A percentile compares a stretch with the other conserved stretches of the same genome.
phyloP scores from a whole-genome alignment of 768 basidiomycete genomes.

The Boletus pseudopeckii region DNA sequence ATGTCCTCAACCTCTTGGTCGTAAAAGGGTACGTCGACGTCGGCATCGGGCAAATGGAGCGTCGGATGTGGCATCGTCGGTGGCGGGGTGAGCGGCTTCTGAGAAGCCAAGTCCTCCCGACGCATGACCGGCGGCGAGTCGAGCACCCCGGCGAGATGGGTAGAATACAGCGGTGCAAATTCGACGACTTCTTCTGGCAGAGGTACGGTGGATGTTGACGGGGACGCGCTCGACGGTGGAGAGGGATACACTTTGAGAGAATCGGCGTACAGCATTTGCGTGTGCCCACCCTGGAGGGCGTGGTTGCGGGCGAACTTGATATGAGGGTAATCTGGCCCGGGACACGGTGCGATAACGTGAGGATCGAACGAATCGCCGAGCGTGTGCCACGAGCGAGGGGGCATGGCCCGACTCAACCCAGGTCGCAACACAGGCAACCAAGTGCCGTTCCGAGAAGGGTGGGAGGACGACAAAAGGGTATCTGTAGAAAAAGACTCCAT shows the following conservation, averaged over 20 bases:
- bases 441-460: slow-evolving; percentile 7
- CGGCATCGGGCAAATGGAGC: slow-evolving; percentile 36
- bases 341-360: slow-evolving; percentile 18
- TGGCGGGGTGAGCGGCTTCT: slow-evolving; percentile 41
- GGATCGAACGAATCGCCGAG: slow-evolving; percentile 23
- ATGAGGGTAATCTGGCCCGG: slow-evolving; percentile 12
- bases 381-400: slow-evolving; percentile 17
- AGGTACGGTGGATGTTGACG: slow-evolving; percentile 23
- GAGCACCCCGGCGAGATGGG: slow-evolving; percentile 31
- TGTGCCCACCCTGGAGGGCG: slow-evolving; percentile 6
- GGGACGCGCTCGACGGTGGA: slow-evolving; percentile 27
- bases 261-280: slow-evolving; percentile 19
- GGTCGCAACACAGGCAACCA: slow-evolving; percentile 17
- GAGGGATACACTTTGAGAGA: slow-evolving; percentile 25
- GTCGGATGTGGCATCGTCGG: slow-evolving; percentile 39
- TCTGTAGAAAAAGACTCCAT: slow-evolving; percentile 31
- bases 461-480: slow-evolving; percentile 23
- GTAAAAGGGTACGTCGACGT: slow-evolving; percentile 18
- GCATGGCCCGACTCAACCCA: slow-evolving; percentile 14
- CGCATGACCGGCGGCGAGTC: slow-evolving; percentile 36
- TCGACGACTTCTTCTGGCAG: slow-evolving; percentile 26
- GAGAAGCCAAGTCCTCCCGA: slow-evolving; percentile 27
- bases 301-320: slow-evolving; percentile 17
- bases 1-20: slow-evolving; percentile 12
- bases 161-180: slow-evolving; percentile 19